phyloP scores from a whole-genome alignment of 176 grass and related monocot species.

The Carex pumila region DNA sequence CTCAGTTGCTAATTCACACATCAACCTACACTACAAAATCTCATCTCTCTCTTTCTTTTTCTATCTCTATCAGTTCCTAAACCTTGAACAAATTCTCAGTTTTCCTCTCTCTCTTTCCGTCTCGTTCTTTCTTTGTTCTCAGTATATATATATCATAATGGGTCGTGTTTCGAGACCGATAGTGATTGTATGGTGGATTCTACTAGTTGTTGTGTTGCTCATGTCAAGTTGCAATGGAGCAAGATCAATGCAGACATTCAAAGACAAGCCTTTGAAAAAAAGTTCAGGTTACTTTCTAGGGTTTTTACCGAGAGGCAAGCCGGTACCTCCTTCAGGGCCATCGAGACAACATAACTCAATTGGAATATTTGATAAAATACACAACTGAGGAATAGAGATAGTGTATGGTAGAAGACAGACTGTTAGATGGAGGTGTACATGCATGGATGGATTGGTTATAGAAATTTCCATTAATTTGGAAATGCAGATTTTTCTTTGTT shows the following conservation, averaged over 20 bases:
- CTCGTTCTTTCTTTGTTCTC: neutral
- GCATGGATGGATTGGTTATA: constrained; percentile 20
- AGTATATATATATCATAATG: neutral
- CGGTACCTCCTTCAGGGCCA: constrained; percentile 52
- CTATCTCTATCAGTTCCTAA: constrained; percentile 20
- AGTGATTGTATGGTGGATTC: constrained; percentile 1
- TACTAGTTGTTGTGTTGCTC: constrained; percentile 27
- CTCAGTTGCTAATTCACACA: constrained; percentile 9
- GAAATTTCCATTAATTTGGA: constrained; percentile 1
- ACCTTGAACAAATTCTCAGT: neutral
- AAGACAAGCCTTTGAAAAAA: constrained; percentile 35
- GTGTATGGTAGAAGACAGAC: constrained; percentile 7
- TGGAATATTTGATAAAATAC: constrained; percentile 31
- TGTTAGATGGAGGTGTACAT: constrained; percentile 17
- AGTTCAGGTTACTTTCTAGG: constrained; percentile 41
- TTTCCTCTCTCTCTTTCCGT: constrained; percentile 1
- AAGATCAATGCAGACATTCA: constrained; percentile 52
- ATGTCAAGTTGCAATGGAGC: constrained; percentile 44
- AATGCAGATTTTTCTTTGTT: neutral
- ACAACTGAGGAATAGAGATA: constrained; percentile 7
- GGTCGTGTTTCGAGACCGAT: neutral
- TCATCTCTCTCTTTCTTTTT: constrained; percentile 8
- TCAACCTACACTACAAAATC: neutral
- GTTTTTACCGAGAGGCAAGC: constrained; percentile 46
- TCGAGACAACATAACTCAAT: constrained; percentile 85